Evolutionary conservation across 169 alveolate species (phyloP), one percentile per base, ranked within the genome.

Genomic region (Plasmodium blacklocki): DNA sequence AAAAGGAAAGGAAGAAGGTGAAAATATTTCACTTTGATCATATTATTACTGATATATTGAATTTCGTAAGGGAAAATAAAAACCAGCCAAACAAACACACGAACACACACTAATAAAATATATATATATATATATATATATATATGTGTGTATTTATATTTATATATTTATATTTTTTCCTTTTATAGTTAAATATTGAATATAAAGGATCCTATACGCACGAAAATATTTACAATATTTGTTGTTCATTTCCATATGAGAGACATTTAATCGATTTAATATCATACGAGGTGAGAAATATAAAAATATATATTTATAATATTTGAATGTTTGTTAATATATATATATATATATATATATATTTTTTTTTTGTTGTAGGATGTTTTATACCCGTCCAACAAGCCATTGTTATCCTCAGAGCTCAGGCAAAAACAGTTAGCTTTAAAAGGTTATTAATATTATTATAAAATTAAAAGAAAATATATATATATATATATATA

Each of bases 1-100:
- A 73, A 47, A 73, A 80, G 73, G 90, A 80, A 50, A 59, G 47
- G 54, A 80, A 80, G 32, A 80, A 80, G 43, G 39, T 80, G 11
- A 80, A 80, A 50, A 80, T 80, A 73, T 80, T 68, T 72, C 90
- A 80, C 39, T 80, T 80, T 43, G 90, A 80, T 60, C 80, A 80
- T 58, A 67, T 80, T 43, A 80, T 80, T 63, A 18, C 66, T 7
- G 85, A 80, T 43, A 68, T 80, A 47, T 67, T 80, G 21, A 80
- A 80, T 56, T 80, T 80, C 23, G 90, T 80, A 80, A 76, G 88
- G 54, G 50, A 29, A 43, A n/a, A 32, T 0, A 18, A 12, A n/a
- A 19, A 6, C 8, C 18, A 21, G 5, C 29, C 1, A 7, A 62
- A 18, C 0, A 21, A 23, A 5, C 7, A 0, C 19, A 5, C n/a